Percentiles rank a stretch among this genome's conserved stretches.
Evolutionary conservation across 2,329 filamentous ascomycete genomes (phyloP).

Genomic region (Aspergillus fijiensis): DNA sequence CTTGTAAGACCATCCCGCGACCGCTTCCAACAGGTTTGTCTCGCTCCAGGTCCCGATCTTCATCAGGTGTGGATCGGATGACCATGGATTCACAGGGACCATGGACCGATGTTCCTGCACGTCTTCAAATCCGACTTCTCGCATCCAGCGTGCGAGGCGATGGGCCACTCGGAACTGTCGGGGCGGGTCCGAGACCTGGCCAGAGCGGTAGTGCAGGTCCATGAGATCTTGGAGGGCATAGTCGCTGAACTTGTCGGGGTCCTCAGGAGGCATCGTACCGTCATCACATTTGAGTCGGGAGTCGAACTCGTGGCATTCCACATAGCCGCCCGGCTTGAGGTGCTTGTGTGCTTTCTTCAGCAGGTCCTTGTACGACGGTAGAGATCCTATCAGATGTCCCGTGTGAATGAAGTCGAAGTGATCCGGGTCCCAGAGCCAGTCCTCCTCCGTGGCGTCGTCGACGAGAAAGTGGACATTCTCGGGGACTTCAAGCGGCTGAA

Average conservation of each 20-base stretch:
- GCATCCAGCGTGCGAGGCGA: slow-evolving; percentile 55
- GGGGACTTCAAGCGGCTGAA: slow-evolving; percentile 65
- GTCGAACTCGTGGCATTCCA: slow-evolving; percentile 47
- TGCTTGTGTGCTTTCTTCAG: slow-evolving; percentile 54
- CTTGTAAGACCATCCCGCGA: slow-evolving; percentile 47
- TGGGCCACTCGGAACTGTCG: slow-evolving; percentile 55
- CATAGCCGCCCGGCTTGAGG: slow-evolving; percentile 57
- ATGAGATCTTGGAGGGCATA: slow-evolving; percentile 52
- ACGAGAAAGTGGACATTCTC: slow-evolving; percentile 73
- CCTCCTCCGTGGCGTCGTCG: slow-evolving; percentile 63
- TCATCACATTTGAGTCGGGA: slow-evolving; percentile 54
- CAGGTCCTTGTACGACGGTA: slow-evolving; percentile 57
- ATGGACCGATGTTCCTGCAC: slow-evolving; percentile 55
- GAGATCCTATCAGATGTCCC: slow-evolving; percentile 57
- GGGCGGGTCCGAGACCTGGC: slow-evolving; percentile 45
- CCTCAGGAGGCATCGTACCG: slow-evolving; percentile 51
- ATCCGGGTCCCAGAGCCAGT: slow-evolving; percentile 56
- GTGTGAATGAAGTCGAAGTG: slow-evolving; percentile 62
- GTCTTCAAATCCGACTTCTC: slow-evolving; percentile 58
- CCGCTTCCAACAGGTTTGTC: slow-evolving; percentile 46
- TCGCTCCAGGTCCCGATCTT: slow-evolving; percentile 52
- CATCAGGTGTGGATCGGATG: slow-evolving; percentile 48
- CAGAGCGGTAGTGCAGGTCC: slow-evolving; percentile 42
- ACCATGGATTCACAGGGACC: slow-evolving; percentile 55
- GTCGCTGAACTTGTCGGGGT: slow-evolving; percentile 36